Evolutionary conservation across 1,139 yeast species (phyloP).

Genomic region (Ogataea hybrid): DNA sequence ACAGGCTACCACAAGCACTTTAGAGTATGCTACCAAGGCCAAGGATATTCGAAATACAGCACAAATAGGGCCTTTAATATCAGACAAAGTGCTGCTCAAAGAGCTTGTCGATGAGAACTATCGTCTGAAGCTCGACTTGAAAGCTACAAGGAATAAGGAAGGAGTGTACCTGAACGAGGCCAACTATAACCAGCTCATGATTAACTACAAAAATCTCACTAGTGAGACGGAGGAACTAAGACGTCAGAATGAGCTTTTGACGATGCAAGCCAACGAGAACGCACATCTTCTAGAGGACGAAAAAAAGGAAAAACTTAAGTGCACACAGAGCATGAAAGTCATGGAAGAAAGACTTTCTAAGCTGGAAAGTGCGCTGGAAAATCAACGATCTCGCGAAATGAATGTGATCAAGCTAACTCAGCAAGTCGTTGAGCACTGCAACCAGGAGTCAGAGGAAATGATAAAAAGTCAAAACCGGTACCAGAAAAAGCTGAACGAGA

Average conservation of each 20-base stretch:
- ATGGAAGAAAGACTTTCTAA: conserved; percentile 13
- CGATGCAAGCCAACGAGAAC: conserved; percentile 29
- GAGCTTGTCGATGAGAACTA: conserved; percentile 58
- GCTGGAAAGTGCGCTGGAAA: conserved; percentile 23
- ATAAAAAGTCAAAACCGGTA: conserved; percentile 8
- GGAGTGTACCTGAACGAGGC: conserved; percentile 62
- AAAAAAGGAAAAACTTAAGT: conserved; percentile 13
- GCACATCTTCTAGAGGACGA: conserved; percentile 12
- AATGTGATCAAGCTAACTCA: conserved; percentile 14
- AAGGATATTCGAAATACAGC: conserved; percentile 63
- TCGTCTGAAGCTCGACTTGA: conserved; percentile 52
- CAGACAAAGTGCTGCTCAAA: conserved; percentile 56
- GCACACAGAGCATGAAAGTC: conserved; percentile 9
- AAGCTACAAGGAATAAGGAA: conserved; percentile 59
- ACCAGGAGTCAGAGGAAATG: conserved; percentile 10
- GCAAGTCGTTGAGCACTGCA: conserved; percentile 14
- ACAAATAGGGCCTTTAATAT: conserved; percentile 34
- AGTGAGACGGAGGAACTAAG: conserved; percentile 44
- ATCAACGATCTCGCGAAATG: conserved; percentile 13
- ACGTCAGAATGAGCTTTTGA: conserved; percentile 36
- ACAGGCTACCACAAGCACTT: conserved; percentile 77
- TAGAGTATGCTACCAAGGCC: conserved; percentile 80
- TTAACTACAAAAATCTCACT: conserved; percentile 43
- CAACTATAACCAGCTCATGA: conserved; percentile 51
- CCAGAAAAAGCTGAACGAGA: conserved; percentile 11